Percentiles rank a stretch among this genome's conserved stretches.
phyloP scores from a whole-genome alignment of 192 early-diverging fungal genomes.

The Diversispora epigaea region DNA sequence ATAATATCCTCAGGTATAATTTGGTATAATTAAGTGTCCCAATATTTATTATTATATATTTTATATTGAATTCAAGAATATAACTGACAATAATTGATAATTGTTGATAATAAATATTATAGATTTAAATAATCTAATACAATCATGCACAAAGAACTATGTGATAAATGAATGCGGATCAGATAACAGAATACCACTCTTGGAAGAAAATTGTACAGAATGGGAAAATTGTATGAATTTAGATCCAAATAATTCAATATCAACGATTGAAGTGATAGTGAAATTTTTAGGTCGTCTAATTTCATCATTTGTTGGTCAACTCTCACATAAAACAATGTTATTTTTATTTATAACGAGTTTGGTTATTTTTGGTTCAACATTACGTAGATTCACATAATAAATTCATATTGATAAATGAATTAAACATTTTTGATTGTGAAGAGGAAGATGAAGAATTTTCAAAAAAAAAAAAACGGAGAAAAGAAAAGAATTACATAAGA shows the following conservation, averaged over 20 bases:
- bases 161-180: background rate
- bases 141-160: background rate
- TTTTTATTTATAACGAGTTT: background rate
- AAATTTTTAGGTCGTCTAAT: background rate
- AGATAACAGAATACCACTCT: background rate
- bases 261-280: background rate
- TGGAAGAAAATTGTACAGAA: conserved; percentile 8
- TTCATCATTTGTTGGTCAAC: background rate
- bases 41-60: background rate
- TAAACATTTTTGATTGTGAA: too few species aligned
- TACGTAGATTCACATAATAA: background rate
- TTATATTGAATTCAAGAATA: background rate
- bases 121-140: background rate
- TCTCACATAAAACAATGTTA: conserved; percentile 1
- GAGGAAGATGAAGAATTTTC: too few species aligned
- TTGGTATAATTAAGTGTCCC: too few species aligned
- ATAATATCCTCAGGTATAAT: background rate
- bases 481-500: too few species aligned
- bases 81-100: background rate
- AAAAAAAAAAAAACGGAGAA: too few species aligned
- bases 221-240: conserved; percentile 5
- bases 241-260: background rate
- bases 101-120: background rate
- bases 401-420: too few species aligned
- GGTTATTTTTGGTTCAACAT: background rate